These are phyloP conservation scores for Oemleria cerasiformis DNA, from an alignment of 306 rosid species.

Conservation along the genomic window DNA sequence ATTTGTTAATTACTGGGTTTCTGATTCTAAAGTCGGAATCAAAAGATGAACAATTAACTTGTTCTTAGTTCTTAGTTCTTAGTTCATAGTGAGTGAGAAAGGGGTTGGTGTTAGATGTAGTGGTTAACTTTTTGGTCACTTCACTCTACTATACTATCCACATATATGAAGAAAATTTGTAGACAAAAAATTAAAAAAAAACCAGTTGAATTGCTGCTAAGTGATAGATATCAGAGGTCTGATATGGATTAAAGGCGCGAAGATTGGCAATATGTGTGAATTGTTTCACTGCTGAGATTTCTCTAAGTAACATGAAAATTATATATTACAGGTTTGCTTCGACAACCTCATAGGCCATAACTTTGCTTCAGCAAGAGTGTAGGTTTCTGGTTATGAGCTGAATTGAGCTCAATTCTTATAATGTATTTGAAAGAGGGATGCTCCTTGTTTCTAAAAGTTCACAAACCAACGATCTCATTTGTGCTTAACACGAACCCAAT, in stretches of 20 bases:
- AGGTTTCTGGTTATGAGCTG: background rate
- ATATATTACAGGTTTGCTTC: constrained; percentile 78
- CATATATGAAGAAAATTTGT: too few species aligned
- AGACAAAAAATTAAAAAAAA: too few species aligned
- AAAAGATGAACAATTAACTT: too few species aligned
- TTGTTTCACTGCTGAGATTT: constrained; percentile 63
- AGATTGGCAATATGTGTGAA: background rate
- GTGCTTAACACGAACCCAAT: constrained; percentile 53
- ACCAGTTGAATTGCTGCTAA: background rate
- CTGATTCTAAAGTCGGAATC: too few species aligned
- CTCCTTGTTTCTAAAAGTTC: constrained; percentile 55
- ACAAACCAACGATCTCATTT: constrained; percentile 59
- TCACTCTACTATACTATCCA: too few species aligned
- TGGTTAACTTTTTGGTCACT: too few species aligned
- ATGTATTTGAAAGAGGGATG: constrained; percentile 73
- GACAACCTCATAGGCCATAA: background rate
- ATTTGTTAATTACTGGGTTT: too few species aligned
- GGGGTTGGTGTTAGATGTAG: background rate
- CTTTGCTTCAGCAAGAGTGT: background rate
- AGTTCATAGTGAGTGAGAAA: too few species aligned
- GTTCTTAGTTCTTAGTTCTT: too few species aligned
- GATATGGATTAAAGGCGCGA: background rate
- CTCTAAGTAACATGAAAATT: constrained; percentile 78
- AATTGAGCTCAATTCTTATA: background rate
- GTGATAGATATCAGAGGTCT: background rate